phyloP scores from a whole-genome alignment of 1,139 yeast species.

The Yamadazyma mexicana region DNA sequence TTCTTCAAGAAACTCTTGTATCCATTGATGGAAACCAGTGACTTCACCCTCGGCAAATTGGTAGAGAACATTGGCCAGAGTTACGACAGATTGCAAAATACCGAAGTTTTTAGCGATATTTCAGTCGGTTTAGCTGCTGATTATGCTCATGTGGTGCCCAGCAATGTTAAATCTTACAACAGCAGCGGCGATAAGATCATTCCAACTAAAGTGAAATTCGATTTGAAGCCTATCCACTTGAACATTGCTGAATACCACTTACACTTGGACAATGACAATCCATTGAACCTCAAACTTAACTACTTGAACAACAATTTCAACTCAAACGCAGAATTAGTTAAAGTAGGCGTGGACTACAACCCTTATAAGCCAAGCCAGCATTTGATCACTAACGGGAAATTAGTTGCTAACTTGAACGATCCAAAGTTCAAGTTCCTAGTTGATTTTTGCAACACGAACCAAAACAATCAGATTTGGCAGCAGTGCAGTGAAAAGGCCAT shows the following conservation, averaged over 20 bases:
- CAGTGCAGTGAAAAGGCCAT: conserved; percentile 31
- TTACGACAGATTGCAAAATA: conserved; percentile 31
- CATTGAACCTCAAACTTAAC: conserved; percentile 38
- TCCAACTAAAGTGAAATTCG: conserved; percentile 39
- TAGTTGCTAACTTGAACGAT: conserved; percentile 38
- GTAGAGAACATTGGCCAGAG: conserved; percentile 26
- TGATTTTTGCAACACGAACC: conserved; percentile 35
- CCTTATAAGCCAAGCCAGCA: conserved; percentile 50
- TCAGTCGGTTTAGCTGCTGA: conserved; percentile 35
- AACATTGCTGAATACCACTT: conserved; percentile 38
- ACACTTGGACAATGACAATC: conserved; percentile 41
- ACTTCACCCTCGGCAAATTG: conserved; percentile 47
- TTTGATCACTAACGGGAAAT: conserved; percentile 34
- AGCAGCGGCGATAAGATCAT: conserved; percentile 30
- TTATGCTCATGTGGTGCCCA: conserved; percentile 28
- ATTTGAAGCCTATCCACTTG: conserved; percentile 33
- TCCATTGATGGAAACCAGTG: conserved; percentile 45
- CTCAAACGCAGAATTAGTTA: conserved; percentile 43
- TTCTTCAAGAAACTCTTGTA: conserved; percentile 47
- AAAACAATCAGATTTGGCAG: conserved; percentile 44
- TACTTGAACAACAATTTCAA: conserved; percentile 46
- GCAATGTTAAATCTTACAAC: conserved; percentile 27
- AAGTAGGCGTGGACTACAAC: conserved; percentile 43
- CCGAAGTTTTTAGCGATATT: conserved; percentile 46
- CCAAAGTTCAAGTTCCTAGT: conserved; percentile 41